Evolutionary conservation across 1,139 yeast genomes (phyloP), one percentile per base, ranked within the genome.

Genomic region (Dujonia santamariae): DNA sequence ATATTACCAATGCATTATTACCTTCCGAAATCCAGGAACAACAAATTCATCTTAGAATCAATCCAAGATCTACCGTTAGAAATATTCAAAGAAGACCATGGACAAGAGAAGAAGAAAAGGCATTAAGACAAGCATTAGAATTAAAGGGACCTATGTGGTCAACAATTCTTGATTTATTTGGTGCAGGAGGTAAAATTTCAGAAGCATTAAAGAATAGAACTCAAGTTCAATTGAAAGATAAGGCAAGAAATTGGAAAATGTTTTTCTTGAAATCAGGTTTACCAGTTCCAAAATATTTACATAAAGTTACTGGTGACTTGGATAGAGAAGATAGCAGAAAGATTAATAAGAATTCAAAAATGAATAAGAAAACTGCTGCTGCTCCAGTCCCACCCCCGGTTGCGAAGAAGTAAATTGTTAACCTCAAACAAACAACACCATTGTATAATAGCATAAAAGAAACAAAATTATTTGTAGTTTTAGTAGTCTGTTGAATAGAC

Each of bases 201-300:
- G 97, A 92, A 55, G 79, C 81, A 2, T 68, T 92, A 46, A 90
- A 86, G 55, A 85, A 87, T 51, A 70, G 97, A 51, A 81, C 84
- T 9, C 95, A 88, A 53, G 88, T 90, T 9, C 97, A 90, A 55
- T 69, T 92, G 39, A 92, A 92, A 54, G 98, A 92, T 54, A 92
- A 92, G 53, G 97, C 97, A 0, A 73, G 97, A 45, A 92, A 92
- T 53, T 84, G 96, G 86, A 92, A 90, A 56, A 75, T 86, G 72
- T 82, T 83, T 44, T 87, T 83, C 54, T 62, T 88, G 40, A 85
- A 87, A 51, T 72, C 78, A 38, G 80, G 80, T 3, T 59, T 77
- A 31, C 78, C 85, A 5, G 77, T 90, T 4, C 97, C 97, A 0
- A 78, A 72, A 3, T 90, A 86, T 50, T 64, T 92, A 43, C 69